Evolutionary conservation across 768 basidiomycete species (phyloP), one percentile per base, ranked within the genome.

Genomic region (Omphalotus guepiniiformis): DNA sequence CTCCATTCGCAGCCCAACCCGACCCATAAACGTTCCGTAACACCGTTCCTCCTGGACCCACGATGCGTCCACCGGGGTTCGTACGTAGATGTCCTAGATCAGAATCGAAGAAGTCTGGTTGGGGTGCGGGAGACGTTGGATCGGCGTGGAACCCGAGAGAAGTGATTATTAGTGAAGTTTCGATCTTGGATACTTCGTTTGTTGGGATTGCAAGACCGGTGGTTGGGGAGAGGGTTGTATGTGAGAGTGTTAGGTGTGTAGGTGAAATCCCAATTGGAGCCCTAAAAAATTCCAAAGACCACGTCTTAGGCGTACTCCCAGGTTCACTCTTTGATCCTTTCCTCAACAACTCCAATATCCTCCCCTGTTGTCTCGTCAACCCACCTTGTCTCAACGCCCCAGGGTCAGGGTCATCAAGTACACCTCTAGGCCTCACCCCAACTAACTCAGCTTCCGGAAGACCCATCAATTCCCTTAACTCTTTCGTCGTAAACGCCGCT

Each of bases 1-100:
- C 93, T 28, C 95, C 95, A 3, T 79, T 82, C 2, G 91, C 85
- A 2, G 91, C 85, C 96, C 96, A 99, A 8, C 95, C 95, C 1
- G 89, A 85, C 1, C 91, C 86, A 60, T 96, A 99, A n/a, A 94
- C 71, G 49, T 79, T 80, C 29, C 71, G 73, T 29, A 83, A 62
- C 45, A 2, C 57, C 56, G 4, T 52, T 46, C 74, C 74, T 3
- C 53, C 53, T 3, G 61, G 54, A 9, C 69, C 68, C 22, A 78
- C 56, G 6, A 88, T 67, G 11, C 82, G 72, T 3, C 79, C 79
- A 15, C 39, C 39, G 6, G 64, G 63, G 2, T 63, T 52, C 1
- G 76, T 76, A n/a, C 80, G 76, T 12, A 88, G 66, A 55, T 82
- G 83, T 2, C 75, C 65, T 3, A 79, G 61, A 2, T 64, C 56